A percentile compares a stretch with the other conserved stretches of the same genome.
phyloP scores from a whole-genome alignment of 495 filamentous ascomycete genomes.

The Physcia stellaris region DNA sequence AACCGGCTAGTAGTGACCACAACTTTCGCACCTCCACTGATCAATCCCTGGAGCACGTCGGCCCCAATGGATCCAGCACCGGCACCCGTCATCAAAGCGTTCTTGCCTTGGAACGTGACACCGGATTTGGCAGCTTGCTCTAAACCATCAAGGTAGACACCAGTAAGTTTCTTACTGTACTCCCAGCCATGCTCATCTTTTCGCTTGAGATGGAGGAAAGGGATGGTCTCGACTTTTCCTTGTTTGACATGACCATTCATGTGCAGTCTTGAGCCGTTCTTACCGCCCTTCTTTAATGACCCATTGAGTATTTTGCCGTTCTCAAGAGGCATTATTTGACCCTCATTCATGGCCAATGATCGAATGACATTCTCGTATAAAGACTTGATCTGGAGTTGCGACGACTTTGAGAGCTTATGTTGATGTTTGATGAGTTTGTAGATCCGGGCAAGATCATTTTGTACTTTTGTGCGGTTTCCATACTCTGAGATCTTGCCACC shows the following conservation, averaged over 20 bases:
- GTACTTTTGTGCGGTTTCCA: constrained; percentile 94
- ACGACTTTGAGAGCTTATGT: constrained; percentile 87
- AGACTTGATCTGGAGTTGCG: constrained; percentile 86
- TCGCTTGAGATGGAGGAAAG: constrained; percentile 92
- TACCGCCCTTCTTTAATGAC: constrained; percentile 46
- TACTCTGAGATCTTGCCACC: constrained; percentile 97
- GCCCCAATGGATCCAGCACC: constrained; percentile 97
- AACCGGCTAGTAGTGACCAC: constrained; percentile 92
- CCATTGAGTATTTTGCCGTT: constrained; percentile 43
- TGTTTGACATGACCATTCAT: constrained; percentile 47
- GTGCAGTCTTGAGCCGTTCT: constrained; percentile 36
- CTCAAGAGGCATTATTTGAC: constrained; percentile 83
- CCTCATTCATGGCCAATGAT: constrained; percentile 91
- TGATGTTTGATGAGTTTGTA: constrained; percentile 97
- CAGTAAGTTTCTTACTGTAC: constrained; percentile 95
- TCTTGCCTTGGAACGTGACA: constrained; percentile 86
- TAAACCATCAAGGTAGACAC: constrained; percentile 78
- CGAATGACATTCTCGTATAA: constrained; percentile 88
- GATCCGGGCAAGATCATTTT: constrained; percentile 83
- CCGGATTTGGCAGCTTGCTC: constrained; percentile 77
- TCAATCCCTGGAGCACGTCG: constrained; percentile 92
- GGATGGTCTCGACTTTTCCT: constrained; percentile 91
- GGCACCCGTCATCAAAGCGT: constrained; percentile 95
- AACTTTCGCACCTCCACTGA: constrained; percentile 92
- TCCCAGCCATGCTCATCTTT: constrained; percentile 94